Conservation (phyloP, 345 rosid species). For the Salix suchowensis region DNA sequence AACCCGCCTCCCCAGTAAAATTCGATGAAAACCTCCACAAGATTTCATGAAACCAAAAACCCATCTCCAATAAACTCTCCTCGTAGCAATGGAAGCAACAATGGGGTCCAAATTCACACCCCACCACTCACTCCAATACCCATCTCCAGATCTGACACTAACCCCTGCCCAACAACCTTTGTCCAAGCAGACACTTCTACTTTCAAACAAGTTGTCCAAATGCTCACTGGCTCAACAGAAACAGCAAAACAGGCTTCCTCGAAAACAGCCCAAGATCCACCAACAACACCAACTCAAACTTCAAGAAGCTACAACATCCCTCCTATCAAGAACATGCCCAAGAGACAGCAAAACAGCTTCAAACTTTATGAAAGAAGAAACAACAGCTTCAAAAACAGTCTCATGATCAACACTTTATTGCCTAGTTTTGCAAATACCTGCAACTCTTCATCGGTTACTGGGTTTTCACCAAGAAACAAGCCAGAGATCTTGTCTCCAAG, state of each 20-base stretch:
- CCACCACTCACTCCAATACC: conserved; percentile 48
- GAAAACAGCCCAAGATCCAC: conserved; percentile 17
- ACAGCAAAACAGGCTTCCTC: conserved; percentile 61
- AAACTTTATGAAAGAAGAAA: conserved; percentile 90
- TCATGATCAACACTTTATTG: conserved; percentile 79
- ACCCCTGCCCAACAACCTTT: conserved; percentile 92
- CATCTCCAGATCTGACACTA: conserved; percentile 83
- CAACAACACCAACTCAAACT: neutral
- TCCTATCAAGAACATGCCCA: conserved; percentile 51
- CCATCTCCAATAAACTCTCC: conserved; percentile 57
- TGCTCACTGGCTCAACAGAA: conserved; percentile 81
- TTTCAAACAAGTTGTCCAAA: conserved; percentile 93
- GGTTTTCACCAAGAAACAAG: conserved; percentile 59
- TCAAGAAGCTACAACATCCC: conserved; percentile 52
- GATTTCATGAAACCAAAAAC: conserved; percentile 42
- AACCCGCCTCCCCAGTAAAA: neutral
- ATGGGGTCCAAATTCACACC: conserved; percentile 31
- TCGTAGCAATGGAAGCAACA: conserved; percentile 34
- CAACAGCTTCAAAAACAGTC: conserved; percentile 67
- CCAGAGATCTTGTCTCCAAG: conserved; percentile 85
- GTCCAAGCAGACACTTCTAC: conserved; percentile 71
- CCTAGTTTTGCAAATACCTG: conserved; percentile 32
- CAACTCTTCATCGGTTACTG: neutral
- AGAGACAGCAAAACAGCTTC: conserved; percentile 53
- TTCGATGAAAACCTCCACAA: conserved; percentile 54